Evolutionary conservation across 345 rosid species (phyloP), one percentile per base, ranked within the genome.

Genomic region (Punica granatum): DNA sequence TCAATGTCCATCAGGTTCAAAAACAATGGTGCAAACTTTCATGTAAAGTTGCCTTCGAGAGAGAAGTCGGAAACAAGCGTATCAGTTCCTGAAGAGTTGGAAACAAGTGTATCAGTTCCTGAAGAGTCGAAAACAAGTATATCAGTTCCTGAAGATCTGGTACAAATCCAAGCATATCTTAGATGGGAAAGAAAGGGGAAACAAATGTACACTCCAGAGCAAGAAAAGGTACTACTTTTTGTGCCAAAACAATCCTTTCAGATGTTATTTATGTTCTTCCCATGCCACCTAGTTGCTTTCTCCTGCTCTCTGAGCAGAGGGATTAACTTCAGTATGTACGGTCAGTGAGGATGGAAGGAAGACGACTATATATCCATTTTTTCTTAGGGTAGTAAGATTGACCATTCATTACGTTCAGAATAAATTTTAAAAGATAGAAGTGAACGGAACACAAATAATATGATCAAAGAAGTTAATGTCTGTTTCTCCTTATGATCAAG

Each of bases 111-210:
- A 65, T 75, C 86, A 66, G 81, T 91, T 79, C 61, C 61, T 56
- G 76, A 80, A 74, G 77, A 79, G 69, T 61, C 53, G 73, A 63
- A 60, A 54, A 72, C 80, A 31, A 84, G 79, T 69, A 73, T 77
- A 65, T 75, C 87, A 65, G 82, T 90, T 79, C 97, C 97, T 72
- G 97, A 89, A 75, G 97, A 94, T 42, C 99, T 95, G 79, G 97
- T 95, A 70, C 98, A 90, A 77, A 64, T 85, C 74, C 99, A 95
- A 78, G 87, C 99, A 35, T 91, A 91, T 84, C 42, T 89, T 64
- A 85, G 96, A 78, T 95, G 99, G 99, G 99, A 95, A 82, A 85
- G 93, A 81, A 95, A 84, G 33, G 98, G 99, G 67, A 95, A 89
- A 87, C 96, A 85, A 79, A 85, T 67, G 72, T 95, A 89, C 79